Evolutionary conservation across 2,329 filamentous ascomycete species (phyloP).

Genomic region (Penicillium brevicompactum): DNA sequence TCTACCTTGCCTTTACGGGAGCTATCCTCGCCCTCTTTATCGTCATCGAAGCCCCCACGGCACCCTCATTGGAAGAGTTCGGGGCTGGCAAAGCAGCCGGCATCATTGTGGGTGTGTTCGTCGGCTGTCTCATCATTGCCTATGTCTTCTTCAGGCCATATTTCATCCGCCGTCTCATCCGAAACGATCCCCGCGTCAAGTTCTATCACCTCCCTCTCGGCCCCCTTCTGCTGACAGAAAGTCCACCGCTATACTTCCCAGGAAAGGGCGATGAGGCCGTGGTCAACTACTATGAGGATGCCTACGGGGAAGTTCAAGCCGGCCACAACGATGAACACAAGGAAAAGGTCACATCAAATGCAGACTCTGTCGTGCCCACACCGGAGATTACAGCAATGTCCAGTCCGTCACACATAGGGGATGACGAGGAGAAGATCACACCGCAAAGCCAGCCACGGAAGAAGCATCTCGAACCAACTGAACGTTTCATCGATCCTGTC

Average conservation of each 20-base stretch:
- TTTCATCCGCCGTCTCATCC: constrained; percentile 31
- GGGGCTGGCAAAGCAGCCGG: constrained; percentile 28
- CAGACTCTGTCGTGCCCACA: constrained; percentile 6
- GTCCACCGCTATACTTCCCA: constrained; percentile 45
- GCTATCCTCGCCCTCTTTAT: constrained; percentile 60
- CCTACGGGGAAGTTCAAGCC: constrained; percentile 28
- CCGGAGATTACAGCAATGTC: constrained; percentile 7
- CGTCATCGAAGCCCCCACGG: constrained; percentile 44
- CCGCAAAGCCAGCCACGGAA: constrained; percentile 23
- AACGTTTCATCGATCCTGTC: constrained; percentile 28
- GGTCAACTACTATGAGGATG: constrained; percentile 44
- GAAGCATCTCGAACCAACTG: constrained; percentile 22
- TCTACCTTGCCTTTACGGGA: constrained; percentile 53
- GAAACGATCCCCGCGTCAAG: constrained; percentile 22
- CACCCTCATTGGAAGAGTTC: constrained; percentile 26
- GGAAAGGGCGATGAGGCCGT: constrained; percentile 39
- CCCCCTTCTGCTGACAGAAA: constrained; percentile 42
- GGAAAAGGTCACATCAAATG: constrained; percentile 2
- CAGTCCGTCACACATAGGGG: constrained; percentile 4
- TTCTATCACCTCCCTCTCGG: constrained; percentile 41
- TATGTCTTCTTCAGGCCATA: constrained; percentile 31
- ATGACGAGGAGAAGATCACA: constrained; percentile 18
- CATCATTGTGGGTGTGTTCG: constrained; percentile 30
- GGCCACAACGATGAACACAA: constrained; percentile 11
- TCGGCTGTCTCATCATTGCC: constrained; percentile 26